Percentiles rank a stretch among this genome's conserved stretches.
Conservation (phyloP, 805 yeast species). For the Myxozyma neglecta region DNA sequence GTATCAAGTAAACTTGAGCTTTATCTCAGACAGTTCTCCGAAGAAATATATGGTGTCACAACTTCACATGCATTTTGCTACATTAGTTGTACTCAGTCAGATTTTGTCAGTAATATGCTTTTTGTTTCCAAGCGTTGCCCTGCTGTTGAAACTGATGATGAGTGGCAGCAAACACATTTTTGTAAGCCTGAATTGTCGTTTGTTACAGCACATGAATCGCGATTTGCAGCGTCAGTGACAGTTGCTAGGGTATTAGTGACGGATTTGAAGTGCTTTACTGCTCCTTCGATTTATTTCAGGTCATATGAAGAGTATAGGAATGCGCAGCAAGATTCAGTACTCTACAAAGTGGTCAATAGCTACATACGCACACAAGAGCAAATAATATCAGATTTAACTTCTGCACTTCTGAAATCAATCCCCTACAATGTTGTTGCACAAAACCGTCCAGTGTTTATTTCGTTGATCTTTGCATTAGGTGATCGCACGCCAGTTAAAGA, state of each 20-base stretch:
- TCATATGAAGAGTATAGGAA: background rate
- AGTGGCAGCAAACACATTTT: background rate
- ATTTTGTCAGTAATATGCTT: background rate
- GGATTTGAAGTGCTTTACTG: background rate
- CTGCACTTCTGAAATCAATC: background rate
- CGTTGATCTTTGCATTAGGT: background rate
- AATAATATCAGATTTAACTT: background rate
- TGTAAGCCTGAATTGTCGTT: background rate
- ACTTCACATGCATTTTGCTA: background rate
- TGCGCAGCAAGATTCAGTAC: background rate
- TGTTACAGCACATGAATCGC: background rate
- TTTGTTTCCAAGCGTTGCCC: background rate
- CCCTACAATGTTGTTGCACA: background rate
- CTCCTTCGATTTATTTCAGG: background rate
- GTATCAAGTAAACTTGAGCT: background rate
- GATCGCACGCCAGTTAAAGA: too few species aligned
- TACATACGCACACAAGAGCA: background rate
- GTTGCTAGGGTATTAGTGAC: background rate
- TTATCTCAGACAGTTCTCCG: background rate
- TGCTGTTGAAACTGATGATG: background rate
- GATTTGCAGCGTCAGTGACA: background rate
- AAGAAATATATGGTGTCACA: background rate
- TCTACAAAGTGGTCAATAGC: background rate
- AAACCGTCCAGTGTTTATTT: background rate
- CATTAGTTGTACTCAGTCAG: background rate